Conservation (phyloP, 352 stramenopile species). For the Pelagophyceae sp. region DNA sequence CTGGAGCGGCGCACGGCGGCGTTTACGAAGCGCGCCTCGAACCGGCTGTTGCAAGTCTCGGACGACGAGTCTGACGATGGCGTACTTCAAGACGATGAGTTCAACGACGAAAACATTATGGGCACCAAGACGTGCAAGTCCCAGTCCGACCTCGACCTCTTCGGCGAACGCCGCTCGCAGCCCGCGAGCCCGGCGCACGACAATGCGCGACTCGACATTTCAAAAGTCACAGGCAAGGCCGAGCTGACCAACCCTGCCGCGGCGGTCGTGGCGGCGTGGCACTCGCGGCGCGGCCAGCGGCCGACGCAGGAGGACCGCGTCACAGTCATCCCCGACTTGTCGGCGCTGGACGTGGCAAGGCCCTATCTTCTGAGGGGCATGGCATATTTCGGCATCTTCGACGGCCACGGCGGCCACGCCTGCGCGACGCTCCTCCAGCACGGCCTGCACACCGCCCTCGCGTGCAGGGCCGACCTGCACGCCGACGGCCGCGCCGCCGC, state of each 20-base stretch:
- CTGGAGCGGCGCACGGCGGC: not conserved
- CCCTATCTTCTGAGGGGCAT: slow-evolving; percentile 16
- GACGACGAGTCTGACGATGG: slow-evolving; percentile 17
- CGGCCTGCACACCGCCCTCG: slow-evolving; percentile 59
- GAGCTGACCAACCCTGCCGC: slow-evolving; percentile 13
- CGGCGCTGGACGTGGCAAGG: not conserved
- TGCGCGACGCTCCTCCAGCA: slow-evolving; percentile 60
- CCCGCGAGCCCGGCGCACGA: no score
- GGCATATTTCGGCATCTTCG: slow-evolving; percentile 62
- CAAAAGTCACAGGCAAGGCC: no score
- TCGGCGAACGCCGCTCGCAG: no score
- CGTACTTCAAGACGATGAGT: no score
- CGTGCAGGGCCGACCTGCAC: slow-evolving; percentile 28
- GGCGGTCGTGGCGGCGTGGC: slow-evolving; percentile 6
- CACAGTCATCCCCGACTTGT: slow-evolving; percentile 24
- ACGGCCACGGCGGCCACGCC: slow-evolving; percentile 64
- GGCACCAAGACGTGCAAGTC: no score
- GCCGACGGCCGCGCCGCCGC: slow-evolving; percentile 28
- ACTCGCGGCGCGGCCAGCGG: slow-evolving; percentile 21
- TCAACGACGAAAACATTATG: no score
- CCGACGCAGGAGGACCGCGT: slow-evolving; percentile 30
- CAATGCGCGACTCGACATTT: no score
- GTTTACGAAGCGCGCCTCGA: slow-evolving; percentile 20
- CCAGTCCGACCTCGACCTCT: no score
- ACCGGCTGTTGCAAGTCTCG: not conserved